A percentile compares a stretch with the other conserved stretches of the same genome.
These are phyloP conservation scores for Pleodorina starrii DNA, from an alignment of 139 green algal species.

Conservation along the genomic window DNA sequence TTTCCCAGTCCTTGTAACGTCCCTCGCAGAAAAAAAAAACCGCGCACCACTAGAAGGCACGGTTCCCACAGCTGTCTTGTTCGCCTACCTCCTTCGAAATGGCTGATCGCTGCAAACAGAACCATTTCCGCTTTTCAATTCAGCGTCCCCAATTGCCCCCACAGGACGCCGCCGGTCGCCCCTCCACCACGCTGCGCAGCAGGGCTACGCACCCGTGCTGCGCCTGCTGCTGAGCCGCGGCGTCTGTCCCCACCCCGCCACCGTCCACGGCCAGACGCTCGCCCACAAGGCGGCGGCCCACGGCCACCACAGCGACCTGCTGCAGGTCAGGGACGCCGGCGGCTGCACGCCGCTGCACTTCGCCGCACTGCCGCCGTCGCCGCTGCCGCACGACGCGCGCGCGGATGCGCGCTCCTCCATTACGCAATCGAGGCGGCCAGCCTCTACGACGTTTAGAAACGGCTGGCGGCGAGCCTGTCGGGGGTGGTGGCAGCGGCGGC, in stretches of 20 bases:
- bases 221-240: conserved; percentile 19
- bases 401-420: conserved; percentile 39
- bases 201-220: conserved; percentile 24
- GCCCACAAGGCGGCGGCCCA: conserved; percentile 39
- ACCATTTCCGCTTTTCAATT: too few species aligned
- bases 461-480: conserved; percentile 10
- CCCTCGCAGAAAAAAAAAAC: too few species aligned
- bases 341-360: conserved; percentile 48
- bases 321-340: conserved; percentile 10
- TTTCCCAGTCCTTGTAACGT: too few species aligned
- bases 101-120: too few species aligned
- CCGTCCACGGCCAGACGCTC: background rate
- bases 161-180: conserved; percentile 28
- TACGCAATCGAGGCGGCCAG: conserved; percentile 38
- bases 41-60: too few species aligned
- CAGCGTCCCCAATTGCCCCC: too few species aligned
- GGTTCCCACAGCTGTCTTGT: too few species aligned
- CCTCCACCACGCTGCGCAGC: conserved; percentile 36
- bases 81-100: too few species aligned
- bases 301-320: background rate
- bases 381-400: background rate
- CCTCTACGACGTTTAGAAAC: background rate
- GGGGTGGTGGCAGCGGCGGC: background rate
- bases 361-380: background rate
- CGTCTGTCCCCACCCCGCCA: background rate